Percentiles rank a stretch among this genome's conserved stretches.
These are phyloP conservation scores for Solanum appendiculatum DNA, from an alignment of 257 asterid genomes.

Conservation along the genomic window DNA sequence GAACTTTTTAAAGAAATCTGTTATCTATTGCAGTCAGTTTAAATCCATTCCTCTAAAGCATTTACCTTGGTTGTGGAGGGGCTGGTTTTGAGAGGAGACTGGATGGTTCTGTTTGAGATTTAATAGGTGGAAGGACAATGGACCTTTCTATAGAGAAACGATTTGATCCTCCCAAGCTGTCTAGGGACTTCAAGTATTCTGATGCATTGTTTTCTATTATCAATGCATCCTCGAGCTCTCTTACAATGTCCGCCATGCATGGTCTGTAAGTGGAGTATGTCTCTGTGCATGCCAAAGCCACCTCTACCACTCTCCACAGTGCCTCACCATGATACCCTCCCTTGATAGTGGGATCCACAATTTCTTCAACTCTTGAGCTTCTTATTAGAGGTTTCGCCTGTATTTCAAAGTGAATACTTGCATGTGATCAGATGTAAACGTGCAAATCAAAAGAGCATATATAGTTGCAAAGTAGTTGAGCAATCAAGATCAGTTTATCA, in stretches of 20 bases:
- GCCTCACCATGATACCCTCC: conserved; percentile 53
- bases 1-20: not conserved
- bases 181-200: conserved; percentile 39
- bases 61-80: conserved; percentile 63
- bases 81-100: conserved; percentile 41
- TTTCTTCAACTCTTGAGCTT: conserved; percentile 60
- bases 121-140: conserved; percentile 43
- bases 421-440: not conserved
- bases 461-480: not conserved
- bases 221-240: conserved; percentile 88
- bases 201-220: conserved; percentile 55
- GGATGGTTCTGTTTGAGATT: conserved; percentile 36
- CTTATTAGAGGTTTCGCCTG: conserved; percentile 80
- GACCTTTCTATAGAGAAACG: conserved; percentile 77
- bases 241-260: conserved; percentile 72
- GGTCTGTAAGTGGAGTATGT: conserved; percentile 78
- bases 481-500: not conserved
- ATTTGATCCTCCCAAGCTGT: conserved; percentile 59
- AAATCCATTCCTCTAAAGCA: not conserved
- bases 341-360: conserved; percentile 34
- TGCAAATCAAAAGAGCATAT: not conserved
- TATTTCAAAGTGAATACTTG: not conserved
- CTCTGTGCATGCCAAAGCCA: conserved; percentile 79
- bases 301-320: conserved; percentile 66
- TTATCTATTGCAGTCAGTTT: not conserved